Conservation (phyloP, 2,329 filamentous ascomycete genomes). For the Cryoendolithus antarcticus region DNA sequence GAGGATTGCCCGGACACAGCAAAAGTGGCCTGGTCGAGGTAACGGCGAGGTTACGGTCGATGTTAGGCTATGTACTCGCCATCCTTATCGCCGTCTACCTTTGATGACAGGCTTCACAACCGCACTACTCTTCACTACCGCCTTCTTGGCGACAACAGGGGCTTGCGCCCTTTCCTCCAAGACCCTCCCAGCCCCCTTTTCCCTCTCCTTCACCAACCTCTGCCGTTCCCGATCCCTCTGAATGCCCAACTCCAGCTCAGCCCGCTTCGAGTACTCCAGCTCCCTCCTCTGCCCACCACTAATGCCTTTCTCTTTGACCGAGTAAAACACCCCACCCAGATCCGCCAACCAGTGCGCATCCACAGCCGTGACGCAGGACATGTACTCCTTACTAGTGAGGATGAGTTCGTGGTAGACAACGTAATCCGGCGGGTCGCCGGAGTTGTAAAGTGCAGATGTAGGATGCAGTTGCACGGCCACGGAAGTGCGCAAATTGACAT, state of each 20-base stretch:
- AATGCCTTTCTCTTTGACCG: conserved; percentile 88
- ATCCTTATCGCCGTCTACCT: conserved; percentile 1
- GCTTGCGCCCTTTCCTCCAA: not conserved
- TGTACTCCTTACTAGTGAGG: conserved; percentile 92
- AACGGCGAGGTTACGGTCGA: too few relatives aligned
- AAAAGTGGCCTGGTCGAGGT: too few relatives aligned
- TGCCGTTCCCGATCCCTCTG: conserved; percentile 14
- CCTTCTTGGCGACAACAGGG: conserved; percentile 9
- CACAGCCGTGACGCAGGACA: conserved; percentile 90
- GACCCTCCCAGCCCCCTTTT: conserved; percentile 1
- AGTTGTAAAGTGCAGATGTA: conserved; percentile 81
- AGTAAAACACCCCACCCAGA: conserved; percentile 92
- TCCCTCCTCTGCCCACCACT: conserved; percentile 15
- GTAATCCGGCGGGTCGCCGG: conserved; percentile 90
- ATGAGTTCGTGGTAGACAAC: conserved; percentile 98
- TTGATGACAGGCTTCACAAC: conserved; percentile 18
- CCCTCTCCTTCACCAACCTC: conserved; percentile 9
- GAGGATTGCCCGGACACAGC: too few relatives aligned
- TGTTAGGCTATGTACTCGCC: too few relatives aligned
- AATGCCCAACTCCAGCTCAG: conserved; percentile 19
- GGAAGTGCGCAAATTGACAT: conserved; percentile 88
- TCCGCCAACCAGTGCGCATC: conserved; percentile 97
- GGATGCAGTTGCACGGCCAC: conserved; percentile 91
- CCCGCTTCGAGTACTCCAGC: conserved; percentile 20
- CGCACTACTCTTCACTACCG: conserved; percentile 13